phyloP scores from a whole-genome alignment of 176 grass and related monocot species.

The Phoenix dactylifera region DNA sequence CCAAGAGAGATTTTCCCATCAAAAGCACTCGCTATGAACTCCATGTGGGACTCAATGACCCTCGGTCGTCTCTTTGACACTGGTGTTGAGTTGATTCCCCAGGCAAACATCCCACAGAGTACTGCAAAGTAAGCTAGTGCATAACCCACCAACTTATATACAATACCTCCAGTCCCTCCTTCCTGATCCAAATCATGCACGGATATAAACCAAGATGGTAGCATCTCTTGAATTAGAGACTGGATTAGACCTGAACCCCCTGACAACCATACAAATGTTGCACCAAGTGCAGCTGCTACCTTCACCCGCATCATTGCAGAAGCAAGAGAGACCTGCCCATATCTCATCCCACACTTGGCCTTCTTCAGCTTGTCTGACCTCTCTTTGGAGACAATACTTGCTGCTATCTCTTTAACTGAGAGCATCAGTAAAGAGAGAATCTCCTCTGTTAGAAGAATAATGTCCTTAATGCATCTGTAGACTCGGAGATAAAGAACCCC shows the following conservation, averaged over 20 bases:
- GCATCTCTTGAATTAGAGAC: conserved; percentile 79
- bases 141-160: conserved; percentile 55
- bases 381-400: conserved; percentile 38
- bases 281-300: conserved; percentile 63
- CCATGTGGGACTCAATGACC: conserved; percentile 54
- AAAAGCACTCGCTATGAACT: conserved; percentile 70
- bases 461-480: conserved; percentile 92
- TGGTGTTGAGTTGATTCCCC: conserved; percentile 55
- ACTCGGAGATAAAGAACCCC: conserved; percentile 88
- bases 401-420: conserved; percentile 72
- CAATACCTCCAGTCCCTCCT: conserved; percentile 36
- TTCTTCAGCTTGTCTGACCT: conserved; percentile 48
- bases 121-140: conserved; percentile 64
- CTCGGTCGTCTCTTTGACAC: conserved; percentile 54
- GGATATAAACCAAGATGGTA: conserved; percentile 82
- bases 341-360: conserved; percentile 49
- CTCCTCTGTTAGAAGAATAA: conserved; percentile 62
- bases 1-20: conserved; percentile 77
- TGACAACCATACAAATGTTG: conserved; percentile 75
- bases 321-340: conserved; percentile 60
- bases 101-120: conserved; percentile 80
- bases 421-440: conserved; percentile 72
- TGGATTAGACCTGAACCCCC: conserved; percentile 72
- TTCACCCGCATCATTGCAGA: conserved; percentile 63
- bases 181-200: conserved; percentile 54